Evolutionary conservation across 768 basidiomycete genomes (phyloP).

Genomic region (Kwoniella sp.): DNA sequence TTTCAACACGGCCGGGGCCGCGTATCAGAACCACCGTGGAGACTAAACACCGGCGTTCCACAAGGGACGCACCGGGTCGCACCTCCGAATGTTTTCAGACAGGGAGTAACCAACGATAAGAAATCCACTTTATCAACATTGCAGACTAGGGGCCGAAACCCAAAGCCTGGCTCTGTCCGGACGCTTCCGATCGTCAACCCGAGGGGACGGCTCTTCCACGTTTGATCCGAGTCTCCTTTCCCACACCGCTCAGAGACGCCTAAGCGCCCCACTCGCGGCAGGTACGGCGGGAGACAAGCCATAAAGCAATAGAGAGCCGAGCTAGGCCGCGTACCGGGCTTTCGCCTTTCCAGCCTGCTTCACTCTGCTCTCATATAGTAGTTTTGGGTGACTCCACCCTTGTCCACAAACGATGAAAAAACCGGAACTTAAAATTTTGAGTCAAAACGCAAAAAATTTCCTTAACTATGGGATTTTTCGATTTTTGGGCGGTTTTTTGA

Average conservation of each 20-base stretch:
- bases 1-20: conserved; percentile 54
- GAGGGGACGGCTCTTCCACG: background rate
- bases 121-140: conserved; percentile 54
- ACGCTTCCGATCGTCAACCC: background rate
- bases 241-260: conserved; percentile 16
- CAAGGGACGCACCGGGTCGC: conserved; percentile 44
- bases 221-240: background rate
- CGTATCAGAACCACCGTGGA: conserved; percentile 54
- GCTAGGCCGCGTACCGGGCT: background rate
- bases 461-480: conserved; percentile 17
- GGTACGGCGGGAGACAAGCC: conserved; percentile 7
- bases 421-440: conserved; percentile 21
- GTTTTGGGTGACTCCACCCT: conserved; percentile 8
- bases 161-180: conserved; percentile 10
- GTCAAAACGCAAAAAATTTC: conserved; percentile 28
- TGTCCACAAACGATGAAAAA: conserved; percentile 16
- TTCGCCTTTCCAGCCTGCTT: too few species aligned
- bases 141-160: conserved; percentile 24
- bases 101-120: conserved; percentile 57
- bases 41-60: conserved; percentile 51
- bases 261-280: conserved; percentile 13
- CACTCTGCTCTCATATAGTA: conserved; percentile 24
- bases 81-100: conserved; percentile 57
- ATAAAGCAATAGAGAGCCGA: conserved; percentile 10
- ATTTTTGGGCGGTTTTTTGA: conserved; percentile 19